Evolutionary conservation across 352 stramenopile species (phyloP), one percentile per base, ranked within the genome.

Genomic region (Pythium phragmiticola): DNA sequence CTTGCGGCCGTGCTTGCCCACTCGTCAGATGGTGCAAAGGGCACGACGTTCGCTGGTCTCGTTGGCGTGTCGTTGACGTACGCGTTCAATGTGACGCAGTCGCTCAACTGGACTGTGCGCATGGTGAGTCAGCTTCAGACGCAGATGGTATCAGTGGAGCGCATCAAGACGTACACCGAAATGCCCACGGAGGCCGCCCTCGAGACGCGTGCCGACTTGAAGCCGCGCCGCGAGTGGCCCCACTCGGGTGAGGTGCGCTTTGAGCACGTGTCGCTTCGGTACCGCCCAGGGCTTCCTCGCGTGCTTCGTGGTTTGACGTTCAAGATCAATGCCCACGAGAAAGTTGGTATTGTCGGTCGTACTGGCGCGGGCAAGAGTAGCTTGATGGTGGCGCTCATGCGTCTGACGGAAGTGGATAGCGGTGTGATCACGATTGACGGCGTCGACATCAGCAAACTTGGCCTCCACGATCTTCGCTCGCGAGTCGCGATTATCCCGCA

Each of bases 351-450:
- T 14, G 66, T 68, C 3, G 66, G 66, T 21, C 60, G 60, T 26
- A 69, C 66, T 2, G 66, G 72, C 56, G 52, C 67, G 9, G 74
- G 74, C 34, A 82, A 82, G 69, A 82, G 68, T 36, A 76, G 63
- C 39, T 26, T 82, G 23, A 70, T 82, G 63, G 62, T 68, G 16
- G 65, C 72, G 7, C 60, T 82, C 21, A 76, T 78, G 56, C 74
- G 74, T 21, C 68, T 82, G n/a, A 69, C 69, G 0, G 61, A 72
- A 53, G 28, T 65, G 5, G 62, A 68, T 17, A 58, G 30, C 3
- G 89, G 89, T 9, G 76, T 74, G 19, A 88, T 97, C 67, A 39
- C 72, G 0, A 96, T 98, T 49, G 91, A 98, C 72, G 88, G 80
- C 9, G 71, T 93, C 13, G 81, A 97, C 65, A 92, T 84, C 51